phyloP scores from a whole-genome alignment of 345 rosid genomes.

The Gossypium bickii region DNA sequence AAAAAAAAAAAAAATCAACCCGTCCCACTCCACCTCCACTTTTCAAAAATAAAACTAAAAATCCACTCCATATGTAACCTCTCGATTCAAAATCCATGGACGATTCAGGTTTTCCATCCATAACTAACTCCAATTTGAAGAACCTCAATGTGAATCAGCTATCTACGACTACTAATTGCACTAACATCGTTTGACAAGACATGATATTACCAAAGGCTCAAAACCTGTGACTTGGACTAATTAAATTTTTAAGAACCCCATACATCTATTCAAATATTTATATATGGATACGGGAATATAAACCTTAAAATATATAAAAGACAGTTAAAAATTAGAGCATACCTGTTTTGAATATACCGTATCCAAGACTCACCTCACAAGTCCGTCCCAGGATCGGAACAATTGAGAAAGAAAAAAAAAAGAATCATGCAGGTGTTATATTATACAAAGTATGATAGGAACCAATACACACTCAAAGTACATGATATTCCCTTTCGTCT shows the following conservation, averaged over 20 bases:
- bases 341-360: neutral
- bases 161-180: neutral
- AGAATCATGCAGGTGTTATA: constrained; percentile 3
- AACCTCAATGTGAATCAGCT: neutral
- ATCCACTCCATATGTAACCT: no score
- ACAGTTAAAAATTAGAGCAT: neutral
- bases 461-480: constrained; percentile 5
- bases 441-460: constrained; percentile 15
- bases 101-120: no score
- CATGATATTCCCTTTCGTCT: neutral
- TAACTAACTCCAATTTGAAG: neutral
- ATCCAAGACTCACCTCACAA: neutral
- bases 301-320: neutral
- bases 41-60: no score
- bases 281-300: neutral
- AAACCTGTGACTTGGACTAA: neutral
- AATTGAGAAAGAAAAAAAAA: neutral
- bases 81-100: no score
- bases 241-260: neutral
- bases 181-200: neutral
- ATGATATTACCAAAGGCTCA: neutral
- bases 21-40: no score
- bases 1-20: no score
- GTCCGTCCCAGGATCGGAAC: neutral
- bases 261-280: neutral